phyloP scores from a whole-genome alignment of 2,329 filamentous ascomycete genomes.

The Fusarium incarnatum region DNA sequence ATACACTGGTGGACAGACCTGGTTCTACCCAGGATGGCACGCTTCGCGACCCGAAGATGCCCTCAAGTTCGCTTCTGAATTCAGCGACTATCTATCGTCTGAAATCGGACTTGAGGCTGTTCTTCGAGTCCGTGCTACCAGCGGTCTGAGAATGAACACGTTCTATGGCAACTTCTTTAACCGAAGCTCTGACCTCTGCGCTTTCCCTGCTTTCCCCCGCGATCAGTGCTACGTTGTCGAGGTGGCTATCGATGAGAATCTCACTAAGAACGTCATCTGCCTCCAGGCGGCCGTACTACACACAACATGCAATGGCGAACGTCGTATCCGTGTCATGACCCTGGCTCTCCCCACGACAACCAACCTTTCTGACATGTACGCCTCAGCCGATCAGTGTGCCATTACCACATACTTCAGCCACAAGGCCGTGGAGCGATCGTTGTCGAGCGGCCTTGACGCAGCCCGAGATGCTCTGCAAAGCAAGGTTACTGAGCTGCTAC shows the following conservation, averaged over 20 bases:
- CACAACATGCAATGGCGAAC: slow-evolving; percentile 97
- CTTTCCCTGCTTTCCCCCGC: slow-evolving; percentile 96
- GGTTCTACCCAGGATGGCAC: slow-evolving; percentile 99
- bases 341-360: slow-evolving; percentile 93
- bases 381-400: slow-evolving; percentile 92
- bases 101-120: slow-evolving; percentile 98
- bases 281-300: slow-evolving; percentile 95
- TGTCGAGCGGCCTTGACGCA: slow-evolving; percentile 88
- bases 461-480: slow-evolving; percentile 90
- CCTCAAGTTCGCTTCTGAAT: slow-evolving; percentile 96
- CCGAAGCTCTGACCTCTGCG: slow-evolving; percentile 94
- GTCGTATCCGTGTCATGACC: slow-evolving; percentile 93
- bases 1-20: slow-evolving; percentile 97
- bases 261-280: slow-evolving; percentile 91
- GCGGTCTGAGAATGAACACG: slow-evolving; percentile 93
- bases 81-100: slow-evolving; percentile 95
- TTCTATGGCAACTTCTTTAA: slow-evolving; percentile 99
- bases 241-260: slow-evolving; percentile 94
- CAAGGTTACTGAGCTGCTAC: slow-evolving; percentile 91
- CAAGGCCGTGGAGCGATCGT: slow-evolving; percentile 92
- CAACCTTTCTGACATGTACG: slow-evolving; percentile 89
- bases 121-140: slow-evolving; percentile 92
- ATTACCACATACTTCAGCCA: slow-evolving; percentile 96
- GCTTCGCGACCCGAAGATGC: slow-evolving; percentile 93
- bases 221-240: slow-evolving; percentile 98